Conservation (phyloP, 2,329 filamentous ascomycete species). For the Colletotrichum orchidophilum region DNA sequence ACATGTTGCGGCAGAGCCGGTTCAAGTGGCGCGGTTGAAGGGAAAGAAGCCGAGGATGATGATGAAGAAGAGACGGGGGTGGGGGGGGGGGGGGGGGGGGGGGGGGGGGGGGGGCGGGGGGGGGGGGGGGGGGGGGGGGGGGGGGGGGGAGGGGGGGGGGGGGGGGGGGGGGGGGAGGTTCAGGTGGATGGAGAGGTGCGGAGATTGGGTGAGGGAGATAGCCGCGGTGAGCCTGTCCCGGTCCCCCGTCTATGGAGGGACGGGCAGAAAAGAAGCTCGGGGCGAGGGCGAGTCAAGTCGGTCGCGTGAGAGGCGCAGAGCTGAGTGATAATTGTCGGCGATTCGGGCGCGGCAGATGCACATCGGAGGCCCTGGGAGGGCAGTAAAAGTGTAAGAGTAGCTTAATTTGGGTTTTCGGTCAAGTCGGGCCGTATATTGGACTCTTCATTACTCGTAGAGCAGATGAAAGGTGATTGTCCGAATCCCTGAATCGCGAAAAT, state of each 20-base stretch:
- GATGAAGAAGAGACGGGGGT: neutral
- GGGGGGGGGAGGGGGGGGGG: too few species aligned
- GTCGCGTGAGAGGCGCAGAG: neutral
- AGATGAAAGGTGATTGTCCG: neutral
- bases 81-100: neutral
- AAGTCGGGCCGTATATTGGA: neutral
- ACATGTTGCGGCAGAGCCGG: constrained; percentile 47
- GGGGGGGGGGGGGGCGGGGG: neutral
- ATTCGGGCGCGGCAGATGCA: neutral
- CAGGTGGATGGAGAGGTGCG: neutral
- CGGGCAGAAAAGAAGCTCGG: neutral
- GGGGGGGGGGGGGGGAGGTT: too few species aligned
- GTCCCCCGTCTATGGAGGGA: neutral
- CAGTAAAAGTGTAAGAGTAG: neutral
- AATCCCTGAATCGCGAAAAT: neutral
- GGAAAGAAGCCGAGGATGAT: neutral
- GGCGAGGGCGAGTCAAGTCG: too few species aligned
- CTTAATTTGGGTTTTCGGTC: constrained; percentile 3
- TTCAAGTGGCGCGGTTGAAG: constrained; percentile 48
- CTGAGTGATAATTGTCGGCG: neutral
- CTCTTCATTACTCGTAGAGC: neutral
- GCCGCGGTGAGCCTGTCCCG: constrained; percentile 8
- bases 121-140: too few species aligned
- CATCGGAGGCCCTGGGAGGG: constrained; percentile 10
- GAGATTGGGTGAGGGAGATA: neutral